Evolutionary conservation across 352 stramenopile genomes (phyloP).

Genomic region (Pythium rhizo-oryzae): DNA sequence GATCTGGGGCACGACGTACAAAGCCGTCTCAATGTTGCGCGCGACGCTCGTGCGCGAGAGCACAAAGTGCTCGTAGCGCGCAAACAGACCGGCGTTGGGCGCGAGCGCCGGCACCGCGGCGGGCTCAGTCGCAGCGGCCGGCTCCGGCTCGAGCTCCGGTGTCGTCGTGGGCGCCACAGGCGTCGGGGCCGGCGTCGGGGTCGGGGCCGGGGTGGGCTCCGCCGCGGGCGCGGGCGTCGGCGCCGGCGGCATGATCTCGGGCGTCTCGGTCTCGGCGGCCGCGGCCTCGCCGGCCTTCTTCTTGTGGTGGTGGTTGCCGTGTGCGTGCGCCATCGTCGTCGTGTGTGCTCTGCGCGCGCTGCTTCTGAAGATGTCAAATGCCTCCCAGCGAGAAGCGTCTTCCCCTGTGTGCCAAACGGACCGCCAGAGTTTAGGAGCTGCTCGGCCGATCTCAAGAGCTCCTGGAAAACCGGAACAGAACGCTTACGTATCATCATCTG

Average conservation of each 20-base stretch:
- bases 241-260: conserved; percentile 10
- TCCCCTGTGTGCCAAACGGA: background rate
- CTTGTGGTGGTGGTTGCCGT: conserved; percentile 26
- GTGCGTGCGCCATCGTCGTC: conserved; percentile 21
- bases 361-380: conserved; percentile 19
- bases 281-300: conserved; percentile 15
- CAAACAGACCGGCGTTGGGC: conserved; percentile 26
- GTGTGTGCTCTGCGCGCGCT: background rate
- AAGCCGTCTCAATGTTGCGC: conserved; percentile 75
- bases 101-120: conserved; percentile 3
- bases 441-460: background rate
- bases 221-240: conserved; percentile 1
- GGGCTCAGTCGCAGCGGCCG: background rate
- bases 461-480: background rate
- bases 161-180: conserved; percentile 8
- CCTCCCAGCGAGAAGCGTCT: background rate
- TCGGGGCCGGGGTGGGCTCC: background rate
- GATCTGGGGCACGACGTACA: conserved; percentile 81
- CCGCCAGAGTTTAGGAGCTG: background rate
- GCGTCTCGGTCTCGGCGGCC: conserved; percentile 1
- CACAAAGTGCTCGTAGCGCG: conserved; percentile 73
- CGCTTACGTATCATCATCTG: conserved; percentile 25
- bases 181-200: background rate
- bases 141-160: conserved; percentile 18
- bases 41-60: conserved; percentile 55